phyloP scores from a whole-genome alignment of 148 eudicot species.

The Hydrangea macrophylla region DNA sequence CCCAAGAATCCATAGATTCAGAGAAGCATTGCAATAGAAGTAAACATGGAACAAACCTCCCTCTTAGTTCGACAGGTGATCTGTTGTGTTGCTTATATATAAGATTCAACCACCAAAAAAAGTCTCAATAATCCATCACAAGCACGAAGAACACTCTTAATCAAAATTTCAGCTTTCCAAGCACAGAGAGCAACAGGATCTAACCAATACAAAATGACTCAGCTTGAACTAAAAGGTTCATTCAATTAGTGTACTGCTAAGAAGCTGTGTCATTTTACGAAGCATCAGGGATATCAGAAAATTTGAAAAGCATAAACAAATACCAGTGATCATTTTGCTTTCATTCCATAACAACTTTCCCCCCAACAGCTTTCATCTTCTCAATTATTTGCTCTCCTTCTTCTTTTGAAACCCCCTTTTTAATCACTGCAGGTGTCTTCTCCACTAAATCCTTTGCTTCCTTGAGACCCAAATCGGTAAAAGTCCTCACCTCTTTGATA shows the following conservation, averaged over 20 bases:
- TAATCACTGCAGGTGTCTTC: slow-evolving; percentile 77
- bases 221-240: background rate
- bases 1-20: too few relatives aligned
- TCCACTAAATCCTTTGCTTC: slow-evolving; percentile 97
- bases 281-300: background rate
- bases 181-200: background rate
- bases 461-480: slow-evolving; percentile 83
- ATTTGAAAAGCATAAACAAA: background rate
- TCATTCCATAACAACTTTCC: slow-evolving; percentile 82
- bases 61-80: background rate
- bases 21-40: too few relatives aligned
- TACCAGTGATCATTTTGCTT: slow-evolving; percentile 11
- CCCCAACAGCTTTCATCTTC: slow-evolving; percentile 86
- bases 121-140: background rate
- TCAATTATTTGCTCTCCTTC: slow-evolving; percentile 81
- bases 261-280: background rate
- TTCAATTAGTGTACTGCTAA: background rate
- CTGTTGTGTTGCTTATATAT: too few relatives aligned
- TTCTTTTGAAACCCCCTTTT: slow-evolving; percentile 76
- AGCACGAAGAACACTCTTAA: background rate
- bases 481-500: slow-evolving; percentile 75
- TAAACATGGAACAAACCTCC: background rate
- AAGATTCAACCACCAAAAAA: background rate
- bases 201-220: background rate
- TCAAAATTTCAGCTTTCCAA: slow-evolving; percentile 4